phyloP scores from a whole-genome alignment of 2,329 filamentous ascomycete genomes.

The Coleophoma crateriformis region DNA sequence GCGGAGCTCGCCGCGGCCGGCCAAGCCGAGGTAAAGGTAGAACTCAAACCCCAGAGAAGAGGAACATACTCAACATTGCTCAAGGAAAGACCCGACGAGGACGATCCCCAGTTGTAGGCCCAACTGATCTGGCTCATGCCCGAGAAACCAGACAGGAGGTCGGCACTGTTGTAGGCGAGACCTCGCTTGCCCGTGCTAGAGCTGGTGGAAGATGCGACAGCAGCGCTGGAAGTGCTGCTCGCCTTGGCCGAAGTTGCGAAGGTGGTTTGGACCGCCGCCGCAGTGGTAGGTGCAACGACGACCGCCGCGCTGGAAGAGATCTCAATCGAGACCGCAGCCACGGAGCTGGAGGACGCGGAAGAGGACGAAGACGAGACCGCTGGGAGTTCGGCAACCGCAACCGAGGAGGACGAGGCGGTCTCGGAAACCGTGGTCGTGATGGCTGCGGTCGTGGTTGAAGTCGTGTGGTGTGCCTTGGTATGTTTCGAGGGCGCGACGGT shows the following conservation, averaged over 20 bases:
- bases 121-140: constrained; percentile 42
- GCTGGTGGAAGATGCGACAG: no score
- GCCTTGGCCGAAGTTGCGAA: background rate
- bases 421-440: constrained; percentile 4
- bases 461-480: constrained; percentile 9
- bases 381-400: background rate
- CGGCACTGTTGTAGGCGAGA: constrained; percentile 59
- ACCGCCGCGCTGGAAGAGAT: background rate
- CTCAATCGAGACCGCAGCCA: background rate
- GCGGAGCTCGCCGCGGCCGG: constrained; percentile 40
- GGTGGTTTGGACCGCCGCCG: background rate
- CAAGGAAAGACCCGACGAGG: constrained; percentile 30
- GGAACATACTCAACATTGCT: constrained; percentile 54
- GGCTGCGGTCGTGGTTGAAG: background rate
- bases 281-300: background rate
- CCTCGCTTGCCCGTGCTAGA: constrained; percentile 49
- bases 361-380: background rate
- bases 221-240: background rate
- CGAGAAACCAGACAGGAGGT: constrained; percentile 45
- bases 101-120: constrained; percentile 65
- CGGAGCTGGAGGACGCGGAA: background rate
- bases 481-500: constrained; percentile 14
- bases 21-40: constrained; percentile 45
- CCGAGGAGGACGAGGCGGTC: background rate
- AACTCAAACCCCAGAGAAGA: constrained; percentile 54